Conservation (phyloP, 108 stramenopile species). For the Cyclotella sp. region DNA sequence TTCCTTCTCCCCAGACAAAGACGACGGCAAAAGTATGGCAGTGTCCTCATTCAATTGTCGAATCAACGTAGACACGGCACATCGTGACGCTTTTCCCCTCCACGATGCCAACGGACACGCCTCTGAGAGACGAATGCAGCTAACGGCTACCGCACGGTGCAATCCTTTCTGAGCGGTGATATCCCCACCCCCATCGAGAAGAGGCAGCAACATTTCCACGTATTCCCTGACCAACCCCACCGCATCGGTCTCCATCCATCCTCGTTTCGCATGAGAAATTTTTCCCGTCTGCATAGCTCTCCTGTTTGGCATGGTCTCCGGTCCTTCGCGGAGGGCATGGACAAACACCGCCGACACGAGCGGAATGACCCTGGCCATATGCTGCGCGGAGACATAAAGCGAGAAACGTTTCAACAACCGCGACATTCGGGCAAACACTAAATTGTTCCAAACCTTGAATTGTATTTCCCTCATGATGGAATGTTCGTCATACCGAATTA, state of each 20-base stretch:
- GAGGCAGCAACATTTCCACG: slow-evolving; percentile 57
- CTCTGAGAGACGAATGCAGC: slow-evolving; percentile 65
- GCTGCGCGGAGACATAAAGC: slow-evolving; percentile 33
- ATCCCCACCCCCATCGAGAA: slow-evolving; percentile 19
- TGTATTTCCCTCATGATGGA: slow-evolving; percentile 53
- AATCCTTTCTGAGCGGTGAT: slow-evolving; percentile 8
- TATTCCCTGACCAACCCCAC: slow-evolving; percentile 36
- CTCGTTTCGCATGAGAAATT: slow-evolving; percentile 37
- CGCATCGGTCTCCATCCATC: slow-evolving; percentile 54
- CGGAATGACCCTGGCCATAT: slow-evolving; percentile 57
- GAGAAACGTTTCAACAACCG: slow-evolving; percentile 57
- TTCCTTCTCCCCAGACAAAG: neutral
- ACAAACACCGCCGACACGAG: slow-evolving; percentile 62
- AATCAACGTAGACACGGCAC: slow-evolving; percentile 51
- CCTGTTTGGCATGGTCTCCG: slow-evolving; percentile 45
- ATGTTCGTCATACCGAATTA: slow-evolving; percentile 9
- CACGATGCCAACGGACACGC: slow-evolving; percentile 66
- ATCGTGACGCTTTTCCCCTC: slow-evolving; percentile 54
- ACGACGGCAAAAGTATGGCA: neutral
- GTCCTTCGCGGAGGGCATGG: slow-evolving; percentile 57
- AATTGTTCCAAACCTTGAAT: slow-evolving; percentile 60
- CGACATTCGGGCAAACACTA: slow-evolving; percentile 66
- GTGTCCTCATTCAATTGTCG: slow-evolving; percentile 48
- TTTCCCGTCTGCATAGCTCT: slow-evolving; percentile 35
- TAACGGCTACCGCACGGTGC: slow-evolving; percentile 45